Base-by-base conservation (phyloP, 257 asterid species). In the Plectranthus barbatus region DNA sequence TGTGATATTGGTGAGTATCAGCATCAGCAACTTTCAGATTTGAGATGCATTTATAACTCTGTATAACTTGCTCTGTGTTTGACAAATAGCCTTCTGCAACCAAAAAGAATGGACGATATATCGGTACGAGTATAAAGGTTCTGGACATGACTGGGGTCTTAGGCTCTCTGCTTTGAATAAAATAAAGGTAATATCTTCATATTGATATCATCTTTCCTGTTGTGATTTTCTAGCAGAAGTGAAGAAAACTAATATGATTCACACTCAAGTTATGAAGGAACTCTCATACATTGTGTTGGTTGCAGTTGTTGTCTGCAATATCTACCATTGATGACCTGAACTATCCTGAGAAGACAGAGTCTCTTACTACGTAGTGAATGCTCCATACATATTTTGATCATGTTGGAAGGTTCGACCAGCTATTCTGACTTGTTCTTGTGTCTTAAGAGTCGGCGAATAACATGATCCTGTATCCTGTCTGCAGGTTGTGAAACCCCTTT, bases 261-360 rank as follows among this genome's bases (percentile, higher is more conserved):
- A 26, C 31, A 26, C 5, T 26, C 3, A 26, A 26, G 31, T 26
- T 26, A 18, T 4, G 0, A 7, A 9, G 12, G 49, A 26, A 26
- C 31, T 5, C 31, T 26, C 31, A 5, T 26, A n/a, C n/a, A n/a
- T 48, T 17, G 41, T 65, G 67, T 58, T 66, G 55, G 53, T 72
- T 81, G 84, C 89, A 91, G 98, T 67, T 91, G 62, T 64, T 81
- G 64, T 88, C 98, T 49, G 81, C 71, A 60, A 74, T 91, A 64
- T 86, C 96, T 51, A 81, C 95, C 6, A 84, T 91, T 26, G 98
- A 91, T 79, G 98, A 91, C 76, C 81, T 84, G 67, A 86, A 91
- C 79, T 91, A 88, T 70, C 96, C 96, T 1, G 98, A 91, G 88
- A 91, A 88, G 81, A 88, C 98, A 3, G 90, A 88, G 53, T 78